phyloP scores from a whole-genome alignment of 2,329 filamentous ascomycete species.

The Cercospora sp. region DNA sequence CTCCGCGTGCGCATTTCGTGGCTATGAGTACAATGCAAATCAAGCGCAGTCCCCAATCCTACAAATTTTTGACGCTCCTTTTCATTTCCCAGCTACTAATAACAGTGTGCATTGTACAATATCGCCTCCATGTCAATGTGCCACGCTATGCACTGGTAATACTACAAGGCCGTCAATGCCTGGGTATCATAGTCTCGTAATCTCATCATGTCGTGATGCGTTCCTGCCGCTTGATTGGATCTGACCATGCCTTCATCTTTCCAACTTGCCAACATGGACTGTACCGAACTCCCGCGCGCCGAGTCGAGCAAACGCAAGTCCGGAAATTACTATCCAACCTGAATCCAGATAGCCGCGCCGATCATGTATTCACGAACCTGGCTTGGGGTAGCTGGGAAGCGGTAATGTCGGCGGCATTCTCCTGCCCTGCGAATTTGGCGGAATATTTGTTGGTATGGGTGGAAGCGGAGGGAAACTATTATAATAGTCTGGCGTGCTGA shows the following conservation, averaged over 20 bases:
- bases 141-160: neutral
- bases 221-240: neutral
- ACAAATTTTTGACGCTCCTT: neutral
- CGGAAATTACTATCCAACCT: neutral
- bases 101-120: neutral
- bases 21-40: constrained; percentile 20
- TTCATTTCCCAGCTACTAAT: neutral
- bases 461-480: constrained; percentile 16
- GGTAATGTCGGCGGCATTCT: constrained; percentile 17
- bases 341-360: neutral
- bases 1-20: constrained; percentile 8
- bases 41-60: constrained; percentile 17
- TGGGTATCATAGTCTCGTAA: constrained; percentile 6
- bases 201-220: constrained; percentile 7
- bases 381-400: constrained; percentile 17
- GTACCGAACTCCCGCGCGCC: neutral
- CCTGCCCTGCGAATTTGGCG: constrained; percentile 1
- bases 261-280: neutral
- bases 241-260: neutral
- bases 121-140: neutral
- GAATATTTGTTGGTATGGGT: constrained; percentile 2
- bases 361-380: neutral
- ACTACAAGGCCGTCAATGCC: neutral
- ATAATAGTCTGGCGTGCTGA: constrained; percentile 25
- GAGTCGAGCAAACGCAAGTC: neutral